Conservation (phyloP, 495 filamentous ascomycete species). For the Aspergillus nidulans region DNA sequence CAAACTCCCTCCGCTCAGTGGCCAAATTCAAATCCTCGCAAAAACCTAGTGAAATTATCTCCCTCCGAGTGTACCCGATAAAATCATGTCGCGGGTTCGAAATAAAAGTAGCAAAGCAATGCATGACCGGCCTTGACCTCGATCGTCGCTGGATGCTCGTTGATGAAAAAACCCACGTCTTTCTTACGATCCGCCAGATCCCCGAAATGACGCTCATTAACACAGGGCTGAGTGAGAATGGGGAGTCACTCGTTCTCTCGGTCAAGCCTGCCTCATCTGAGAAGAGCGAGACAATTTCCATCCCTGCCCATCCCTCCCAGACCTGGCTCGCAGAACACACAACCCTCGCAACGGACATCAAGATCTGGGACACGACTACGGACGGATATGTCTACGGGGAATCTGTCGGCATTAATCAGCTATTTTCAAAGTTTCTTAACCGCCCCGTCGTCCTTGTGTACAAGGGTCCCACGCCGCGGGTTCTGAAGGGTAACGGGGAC, state of each 20-base stretch:
- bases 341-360: constrained; percentile 21
- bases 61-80: constrained; percentile 77
- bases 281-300: background rate
- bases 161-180: constrained; percentile 32
- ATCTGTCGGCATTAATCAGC: constrained; percentile 23
- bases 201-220: constrained; percentile 40
- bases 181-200: constrained; percentile 43
- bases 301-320: constrained; percentile 28
- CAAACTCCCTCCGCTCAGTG: background rate
- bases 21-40: background rate
- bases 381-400: constrained; percentile 37
- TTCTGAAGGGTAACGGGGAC: constrained; percentile 37
- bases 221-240: constrained; percentile 29
- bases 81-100: constrained; percentile 85
- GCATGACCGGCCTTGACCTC: constrained; percentile 70
- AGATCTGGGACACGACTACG: constrained; percentile 40
- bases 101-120: constrained; percentile 57
- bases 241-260: constrained; percentile 20
- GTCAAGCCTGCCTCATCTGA: no score
- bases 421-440: constrained; percentile 32
- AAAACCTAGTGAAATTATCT: constrained; percentile 28
- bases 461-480: constrained; percentile 40
- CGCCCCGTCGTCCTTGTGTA: constrained; percentile 34
- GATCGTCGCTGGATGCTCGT: constrained; percentile 61
- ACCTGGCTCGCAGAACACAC: constrained; percentile 33